Evolutionary conservation across 1,284 basidiomycete genomes (phyloP).

Genomic region (Tremellales sp.): DNA sequence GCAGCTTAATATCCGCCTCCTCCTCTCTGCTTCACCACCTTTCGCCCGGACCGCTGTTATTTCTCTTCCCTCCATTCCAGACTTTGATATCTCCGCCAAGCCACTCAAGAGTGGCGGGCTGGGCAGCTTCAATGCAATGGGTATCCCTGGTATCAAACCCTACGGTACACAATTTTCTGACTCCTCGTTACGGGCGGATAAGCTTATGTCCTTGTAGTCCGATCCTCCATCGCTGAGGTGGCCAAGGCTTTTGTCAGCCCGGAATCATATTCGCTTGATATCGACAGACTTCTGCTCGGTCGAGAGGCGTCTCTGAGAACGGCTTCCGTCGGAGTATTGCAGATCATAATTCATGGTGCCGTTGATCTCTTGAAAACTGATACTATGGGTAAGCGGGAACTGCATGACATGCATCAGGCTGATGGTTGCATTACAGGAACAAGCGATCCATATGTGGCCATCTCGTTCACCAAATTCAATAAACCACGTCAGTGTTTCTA

Average conservation of each 20-base stretch:
- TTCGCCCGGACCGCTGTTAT: conserved; percentile 45
- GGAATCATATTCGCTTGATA: conserved; percentile 43
- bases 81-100: conserved; percentile 47
- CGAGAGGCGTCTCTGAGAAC: conserved; percentile 39
- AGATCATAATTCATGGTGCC: conserved; percentile 43
- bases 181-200: not conserved
- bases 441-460: conserved; percentile 47
- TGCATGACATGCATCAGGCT: not conserved
- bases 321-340: conserved; percentile 41
- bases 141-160: conserved; percentile 43
- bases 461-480: conserved; percentile 43
- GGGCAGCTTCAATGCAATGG: conserved; percentile 47
- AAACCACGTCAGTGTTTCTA: conserved; percentile 31
- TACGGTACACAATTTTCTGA: conserved; percentile 26
- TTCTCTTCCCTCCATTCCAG: conserved; percentile 44
- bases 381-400: conserved; percentile 31
- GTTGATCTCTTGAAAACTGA: conserved; percentile 40
- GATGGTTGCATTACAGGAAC: conserved; percentile 12
- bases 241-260: conserved; percentile 45
- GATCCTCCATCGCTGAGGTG: conserved; percentile 43
- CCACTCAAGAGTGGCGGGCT: conserved; percentile 35
- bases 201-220: conserved; percentile 17
- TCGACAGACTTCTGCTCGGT: conserved; percentile 47
- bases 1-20: conserved; percentile 38
- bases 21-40: conserved; percentile 47